Evolutionary conservation across 1,284 basidiomycete species (phyloP), one percentile per base, ranked within the genome.

Genomic region (Ceratobasidium sp.): DNA sequence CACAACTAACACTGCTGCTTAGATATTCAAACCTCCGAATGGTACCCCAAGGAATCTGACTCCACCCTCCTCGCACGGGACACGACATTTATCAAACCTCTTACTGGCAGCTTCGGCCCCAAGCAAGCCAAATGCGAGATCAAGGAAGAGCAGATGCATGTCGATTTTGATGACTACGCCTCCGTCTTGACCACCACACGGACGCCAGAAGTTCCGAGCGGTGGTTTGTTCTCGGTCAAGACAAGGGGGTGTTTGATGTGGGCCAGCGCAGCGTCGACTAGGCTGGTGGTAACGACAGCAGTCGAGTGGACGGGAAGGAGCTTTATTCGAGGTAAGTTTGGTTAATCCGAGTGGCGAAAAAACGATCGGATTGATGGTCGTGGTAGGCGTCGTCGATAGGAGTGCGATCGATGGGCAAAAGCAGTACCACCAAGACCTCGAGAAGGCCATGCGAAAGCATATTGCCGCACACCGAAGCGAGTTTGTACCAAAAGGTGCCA

Each of bases 261-360:
- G 96, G 96, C 94, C 4, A 92, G 92, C 67, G 86, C 89, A 3
- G 90, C 93, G 74, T 89, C 91, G 1, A 92, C 94, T 1, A 90
- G 89, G 70, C 89, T 99, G 15, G 81, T 95, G 4, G 95, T 99
- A 3, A 96, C 95, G 51, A 96, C 94, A 8, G 90, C 93, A 80
- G 95, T 98, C 3, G 96, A 98, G 78, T 99, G 97, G 96, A 95
- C 93, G 0, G 97, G 96, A 34, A 89, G 96, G 80, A 97, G 95
- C 84, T 98, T 98, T 86, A 95, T 99, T 83, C 97, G 95, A 84
- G 92, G 95, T 95, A 78, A 80, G 89, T 84, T 9, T 1, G 25
- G 2, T 2, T 44, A 1, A 15, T 65, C 32, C 13, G 17, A 43
- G 13, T 57, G 0, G 25, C 49, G 25, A 40, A 25, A 11, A 37